Conservation (phyloP, 2,329 filamentous ascomycete species). For the Verticillium longisporum region DNA sequence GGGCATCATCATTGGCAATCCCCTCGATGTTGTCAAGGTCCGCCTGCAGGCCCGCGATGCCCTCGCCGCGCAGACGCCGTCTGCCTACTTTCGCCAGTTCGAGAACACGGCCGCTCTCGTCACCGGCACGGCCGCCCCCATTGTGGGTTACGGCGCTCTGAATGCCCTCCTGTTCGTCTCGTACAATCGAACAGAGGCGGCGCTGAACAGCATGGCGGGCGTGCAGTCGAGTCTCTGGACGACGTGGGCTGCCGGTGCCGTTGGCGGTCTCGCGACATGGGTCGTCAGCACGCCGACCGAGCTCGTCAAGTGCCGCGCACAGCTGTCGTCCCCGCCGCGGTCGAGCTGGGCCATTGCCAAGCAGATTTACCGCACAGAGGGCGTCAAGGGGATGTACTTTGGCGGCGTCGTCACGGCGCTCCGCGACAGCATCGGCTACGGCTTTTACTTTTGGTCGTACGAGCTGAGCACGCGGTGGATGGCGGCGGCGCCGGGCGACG, state of each 20-base stretch:
- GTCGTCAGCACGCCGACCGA: constrained; percentile 83
- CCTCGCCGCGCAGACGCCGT: constrained; percentile 7
- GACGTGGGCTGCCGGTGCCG: constrained; percentile 72
- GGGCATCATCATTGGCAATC: constrained; percentile 41
- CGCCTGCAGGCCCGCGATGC: constrained; percentile 59
- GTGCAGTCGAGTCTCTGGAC: constrained; percentile 47
- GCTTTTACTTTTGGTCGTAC: constrained; percentile 95
- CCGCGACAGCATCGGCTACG: constrained; percentile 87
- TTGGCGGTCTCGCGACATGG: constrained; percentile 80
- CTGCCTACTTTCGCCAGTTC: constrained; percentile 22
- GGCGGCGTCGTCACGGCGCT: constrained; percentile 77
- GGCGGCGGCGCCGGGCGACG: constrained; percentile 22
- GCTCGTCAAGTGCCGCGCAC: constrained; percentile 81
- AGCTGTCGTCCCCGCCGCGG: constrained; percentile 44
- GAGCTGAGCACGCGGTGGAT: constrained; percentile 62
- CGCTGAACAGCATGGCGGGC: constrained; percentile 39
- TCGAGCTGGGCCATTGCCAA: constrained; percentile 60
- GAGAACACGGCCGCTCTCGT: constrained; percentile 32
- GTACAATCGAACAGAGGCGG: constrained; percentile 75
- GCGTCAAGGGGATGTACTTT: constrained; percentile 68
- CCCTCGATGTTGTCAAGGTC: constrained; percentile 54
- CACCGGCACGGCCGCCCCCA: constrained; percentile 72
- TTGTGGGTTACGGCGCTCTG: constrained; percentile 82
- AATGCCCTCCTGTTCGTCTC: constrained; percentile 86
- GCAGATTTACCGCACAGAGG: constrained; percentile 48